These are phyloP conservation scores for Cylindrodendrum hubeiense DNA, from an alignment of 2,329 filamentous ascomycete genomes.

Conservation along the genomic window DNA sequence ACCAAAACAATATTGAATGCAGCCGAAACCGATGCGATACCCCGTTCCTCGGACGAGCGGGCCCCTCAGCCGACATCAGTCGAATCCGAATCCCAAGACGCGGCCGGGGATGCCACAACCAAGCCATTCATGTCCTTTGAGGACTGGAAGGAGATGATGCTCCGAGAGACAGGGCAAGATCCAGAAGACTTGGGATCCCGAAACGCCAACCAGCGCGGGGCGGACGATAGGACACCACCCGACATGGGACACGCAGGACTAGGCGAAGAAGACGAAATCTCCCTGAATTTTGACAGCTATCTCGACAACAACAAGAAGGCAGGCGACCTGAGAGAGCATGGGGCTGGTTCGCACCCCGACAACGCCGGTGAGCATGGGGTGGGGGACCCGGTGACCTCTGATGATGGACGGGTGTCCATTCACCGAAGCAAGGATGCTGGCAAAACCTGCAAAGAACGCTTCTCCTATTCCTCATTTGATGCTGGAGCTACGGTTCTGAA, in stretches of 20 bases:
- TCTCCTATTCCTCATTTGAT: conserved; percentile 98
- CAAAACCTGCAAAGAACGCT: conserved; percentile 96
- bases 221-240: conserved; percentile 63
- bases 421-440: conserved; percentile 91
- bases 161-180: conserved; percentile 85
- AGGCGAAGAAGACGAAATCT: conserved; percentile 90
- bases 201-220: conserved; percentile 63
- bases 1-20: conserved; percentile 2
- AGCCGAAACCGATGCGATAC: conserved; percentile 17
- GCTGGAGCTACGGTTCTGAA: conserved; percentile 95
- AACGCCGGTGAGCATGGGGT: conserved; percentile 33
- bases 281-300: conserved; percentile 63
- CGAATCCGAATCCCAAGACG: conserved; percentile 28
- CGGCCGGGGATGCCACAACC: conserved; percentile 38
- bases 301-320: conserved; percentile 35
- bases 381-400: conserved; percentile 59
- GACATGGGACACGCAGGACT: conserved; percentile 81
- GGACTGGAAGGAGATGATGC: conserved; percentile 96
- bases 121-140: conserved; percentile 91
- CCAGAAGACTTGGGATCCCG: conserved; percentile 74
- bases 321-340: conserved; percentile 25
- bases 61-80: conserved; percentile 10
- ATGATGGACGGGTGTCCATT: conserved; percentile 63
- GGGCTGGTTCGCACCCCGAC: not conserved
- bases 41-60: conserved; percentile 18